Conservation (phyloP, 345 rosid species). For the Citropsis articulata region DNA sequence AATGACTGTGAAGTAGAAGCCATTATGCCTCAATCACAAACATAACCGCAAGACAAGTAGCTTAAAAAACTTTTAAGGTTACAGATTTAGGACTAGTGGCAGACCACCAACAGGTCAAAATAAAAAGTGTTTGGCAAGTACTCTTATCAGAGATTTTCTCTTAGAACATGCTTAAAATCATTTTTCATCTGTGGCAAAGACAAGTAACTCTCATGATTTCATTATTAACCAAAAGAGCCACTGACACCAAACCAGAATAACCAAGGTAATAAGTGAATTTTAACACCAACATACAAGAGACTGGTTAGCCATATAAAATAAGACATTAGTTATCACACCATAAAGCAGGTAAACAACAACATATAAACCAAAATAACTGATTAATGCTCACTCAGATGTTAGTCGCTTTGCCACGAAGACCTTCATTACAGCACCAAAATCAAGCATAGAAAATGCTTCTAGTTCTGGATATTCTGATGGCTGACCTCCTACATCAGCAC, state of each 20-base stretch:
- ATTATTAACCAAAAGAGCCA: too few relatives aligned
- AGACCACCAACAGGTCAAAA: neutral
- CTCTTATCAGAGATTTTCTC: neutral
- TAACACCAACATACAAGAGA: neutral
- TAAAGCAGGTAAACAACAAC: neutral
- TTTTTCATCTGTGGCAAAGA: too few relatives aligned
- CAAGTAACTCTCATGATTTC: too few relatives aligned
- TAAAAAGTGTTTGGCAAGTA: neutral
- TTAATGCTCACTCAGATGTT: conserved; percentile 72
- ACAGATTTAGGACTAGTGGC: too few relatives aligned
- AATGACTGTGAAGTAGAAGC: neutral
- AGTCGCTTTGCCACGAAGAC: conserved; percentile 80
- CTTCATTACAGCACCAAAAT: conserved; percentile 84
- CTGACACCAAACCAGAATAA: too few relatives aligned
- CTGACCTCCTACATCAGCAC: conserved; percentile 36
- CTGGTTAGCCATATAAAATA: neutral
- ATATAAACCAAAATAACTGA: neutral
- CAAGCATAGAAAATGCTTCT: conserved; percentile 54
- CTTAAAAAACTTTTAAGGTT: neutral
- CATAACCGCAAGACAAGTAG: too few relatives aligned
- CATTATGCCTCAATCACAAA: neutral
- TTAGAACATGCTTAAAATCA: too few relatives aligned
- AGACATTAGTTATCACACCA: neutral
- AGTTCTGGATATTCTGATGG: too few relatives aligned
- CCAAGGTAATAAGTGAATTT: neutral